phyloP scores from a whole-genome alignment of 306 rosid genomes.

The Lathyrus tuberosus region DNA sequence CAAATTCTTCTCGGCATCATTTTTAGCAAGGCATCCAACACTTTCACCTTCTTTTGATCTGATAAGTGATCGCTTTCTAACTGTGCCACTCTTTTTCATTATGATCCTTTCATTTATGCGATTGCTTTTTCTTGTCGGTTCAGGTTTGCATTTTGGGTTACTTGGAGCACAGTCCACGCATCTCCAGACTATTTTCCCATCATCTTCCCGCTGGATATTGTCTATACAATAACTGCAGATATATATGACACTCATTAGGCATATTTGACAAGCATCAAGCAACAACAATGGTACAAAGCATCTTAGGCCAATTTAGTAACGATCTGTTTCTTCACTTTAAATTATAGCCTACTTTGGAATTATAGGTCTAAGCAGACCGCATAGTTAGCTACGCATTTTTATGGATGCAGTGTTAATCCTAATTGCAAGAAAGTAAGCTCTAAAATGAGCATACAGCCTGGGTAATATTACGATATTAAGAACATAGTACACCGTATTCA shows the following conservation, averaged over 20 bases:
- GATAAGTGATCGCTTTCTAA: slow-evolving; percentile 11
- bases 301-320: slow-evolving; percentile 12
- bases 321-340: slow-evolving; percentile 7
- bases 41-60: slow-evolving; percentile 14
- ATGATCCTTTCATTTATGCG: slow-evolving; percentile 37
- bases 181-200: slow-evolving; percentile 39
- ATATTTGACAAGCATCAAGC: slow-evolving; percentile 10
- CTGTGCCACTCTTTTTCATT: slow-evolving; percentile 5
- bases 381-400: neutral
- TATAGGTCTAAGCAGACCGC: slow-evolving; percentile 3
- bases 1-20: slow-evolving; percentile 13
- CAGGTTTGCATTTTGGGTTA: slow-evolving; percentile 13
- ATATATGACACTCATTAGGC: slow-evolving; percentile 5
- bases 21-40: slow-evolving; percentile 5
- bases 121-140: slow-evolving; percentile 35
- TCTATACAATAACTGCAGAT: slow-evolving; percentile 39
- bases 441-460: neutral
- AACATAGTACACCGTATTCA: neutral
- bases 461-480: neutral
- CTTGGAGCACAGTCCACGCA: slow-evolving; percentile 41
- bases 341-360: neutral
- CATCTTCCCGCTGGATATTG: slow-evolving; percentile 27
- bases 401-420: neutral
- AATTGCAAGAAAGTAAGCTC: slow-evolving; percentile 3
- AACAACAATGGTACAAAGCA: neutral